A percentile compares a stretch with the other conserved stretches of the same genome.
Conservation (phyloP, 148 eudicot species). For the Mesembryanthemum crystallinum region DNA sequence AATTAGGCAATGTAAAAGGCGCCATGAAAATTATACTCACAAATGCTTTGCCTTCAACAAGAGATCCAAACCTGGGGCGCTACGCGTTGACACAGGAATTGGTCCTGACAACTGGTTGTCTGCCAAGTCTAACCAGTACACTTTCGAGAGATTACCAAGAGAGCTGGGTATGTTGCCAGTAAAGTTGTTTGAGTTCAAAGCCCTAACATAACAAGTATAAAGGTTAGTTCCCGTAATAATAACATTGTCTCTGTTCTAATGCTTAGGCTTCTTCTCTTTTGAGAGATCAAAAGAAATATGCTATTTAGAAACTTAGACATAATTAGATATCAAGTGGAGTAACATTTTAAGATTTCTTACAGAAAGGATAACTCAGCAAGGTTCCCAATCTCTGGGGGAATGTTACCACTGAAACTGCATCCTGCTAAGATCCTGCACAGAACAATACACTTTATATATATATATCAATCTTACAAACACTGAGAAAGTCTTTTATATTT, state of each 20-base stretch:
- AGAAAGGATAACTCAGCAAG: slow-evolving; percentile 60
- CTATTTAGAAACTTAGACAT: background rate
- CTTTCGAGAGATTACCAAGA: slow-evolving; percentile 66
- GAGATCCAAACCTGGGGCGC: slow-evolving; percentile 61
- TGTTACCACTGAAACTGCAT: slow-evolving; percentile 75
- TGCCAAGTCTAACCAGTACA: slow-evolving; percentile 90
- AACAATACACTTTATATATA: slow-evolving; percentile 4
- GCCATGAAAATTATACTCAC: slow-evolving; percentile 40
- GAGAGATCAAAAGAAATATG: too few relatives aligned
- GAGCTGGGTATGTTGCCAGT: slow-evolving; percentile 72
- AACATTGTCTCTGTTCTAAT: too few relatives aligned
- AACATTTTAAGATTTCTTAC: slow-evolving; percentile 35
- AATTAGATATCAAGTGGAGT: background rate
- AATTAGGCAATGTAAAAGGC: background rate
- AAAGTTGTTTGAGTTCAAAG: slow-evolving; percentile 79
- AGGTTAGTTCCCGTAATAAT: background rate
- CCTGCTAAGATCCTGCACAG: slow-evolving; percentile 79
- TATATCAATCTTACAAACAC: background rate
- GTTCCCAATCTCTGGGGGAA: slow-evolving; percentile 79
- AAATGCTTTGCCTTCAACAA: slow-evolving; percentile 76
- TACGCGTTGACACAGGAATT: slow-evolving; percentile 63
- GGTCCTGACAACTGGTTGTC: slow-evolving; percentile 77
- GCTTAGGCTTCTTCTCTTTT: too few relatives aligned
- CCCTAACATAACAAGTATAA: slow-evolving; percentile 46
- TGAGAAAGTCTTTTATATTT: background rate